Evolutionary conservation across 108 stramenopile species (phyloP).

Genomic region (Pseudonitzschia pungens): DNA sequence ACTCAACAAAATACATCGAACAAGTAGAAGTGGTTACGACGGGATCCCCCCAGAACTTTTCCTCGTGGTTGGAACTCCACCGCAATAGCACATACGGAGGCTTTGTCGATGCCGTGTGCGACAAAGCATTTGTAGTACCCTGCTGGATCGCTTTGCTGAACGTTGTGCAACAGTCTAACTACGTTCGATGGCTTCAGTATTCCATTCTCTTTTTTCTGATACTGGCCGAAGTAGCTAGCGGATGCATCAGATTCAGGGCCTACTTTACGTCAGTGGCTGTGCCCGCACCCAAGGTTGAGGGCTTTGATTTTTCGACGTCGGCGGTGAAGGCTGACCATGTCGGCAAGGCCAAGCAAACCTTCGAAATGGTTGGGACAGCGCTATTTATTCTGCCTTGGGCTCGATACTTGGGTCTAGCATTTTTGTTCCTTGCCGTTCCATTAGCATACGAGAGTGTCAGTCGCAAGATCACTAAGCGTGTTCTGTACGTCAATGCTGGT

Average conservation of each 20-base stretch:
- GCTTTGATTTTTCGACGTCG: constrained; percentile 50
- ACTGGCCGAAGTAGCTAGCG: constrained; percentile 43
- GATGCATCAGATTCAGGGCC: constrained; percentile 48
- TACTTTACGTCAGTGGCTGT: constrained; percentile 45
- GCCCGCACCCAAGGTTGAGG: constrained; percentile 39
- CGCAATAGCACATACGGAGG: constrained; percentile 45
- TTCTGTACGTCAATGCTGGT: constrained; percentile 41
- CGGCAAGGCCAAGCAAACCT: constrained; percentile 59
- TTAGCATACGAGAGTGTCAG: constrained; percentile 59
- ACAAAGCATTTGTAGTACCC: constrained; percentile 58
- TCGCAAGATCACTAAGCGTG: constrained; percentile 49
- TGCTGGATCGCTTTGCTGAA: constrained; percentile 52
- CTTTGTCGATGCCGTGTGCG: constrained; percentile 60
- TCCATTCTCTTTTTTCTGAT: constrained; percentile 40
- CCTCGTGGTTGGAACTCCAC: constrained; percentile 35
- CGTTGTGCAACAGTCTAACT: constrained; percentile 19
- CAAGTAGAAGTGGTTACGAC: constrained; percentile 44
- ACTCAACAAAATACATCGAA: constrained; percentile 3
- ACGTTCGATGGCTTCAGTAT: constrained; percentile 38
- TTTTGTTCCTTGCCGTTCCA: constrained; percentile 47
- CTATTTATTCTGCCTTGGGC: constrained; percentile 39
- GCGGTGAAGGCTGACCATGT: constrained; percentile 57
- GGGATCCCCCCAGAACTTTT: constrained; percentile 40
- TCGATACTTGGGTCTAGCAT: constrained; percentile 31
- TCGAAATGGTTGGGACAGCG: constrained; percentile 61